Conservation (phyloP, 352 stramenopile species). For the Saprolegnia diclina region DNA sequence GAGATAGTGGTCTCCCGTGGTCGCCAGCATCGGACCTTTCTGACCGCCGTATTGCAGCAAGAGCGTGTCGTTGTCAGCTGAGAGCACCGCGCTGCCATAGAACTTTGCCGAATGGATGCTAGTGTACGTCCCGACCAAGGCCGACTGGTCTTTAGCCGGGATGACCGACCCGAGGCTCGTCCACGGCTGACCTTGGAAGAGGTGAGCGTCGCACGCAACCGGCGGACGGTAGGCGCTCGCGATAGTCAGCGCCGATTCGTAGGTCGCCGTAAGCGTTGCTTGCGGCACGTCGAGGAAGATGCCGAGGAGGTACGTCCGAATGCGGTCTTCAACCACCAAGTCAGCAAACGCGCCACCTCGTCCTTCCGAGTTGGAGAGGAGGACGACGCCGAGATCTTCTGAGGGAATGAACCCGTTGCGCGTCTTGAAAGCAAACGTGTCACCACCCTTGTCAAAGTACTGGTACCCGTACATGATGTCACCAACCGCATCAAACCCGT, state of each 20-base stretch:
- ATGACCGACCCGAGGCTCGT: slow-evolving; percentile 32
- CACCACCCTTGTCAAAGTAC: slow-evolving; percentile 63
- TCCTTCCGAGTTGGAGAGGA: slow-evolving; percentile 46
- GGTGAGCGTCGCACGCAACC: slow-evolving; percentile 38
- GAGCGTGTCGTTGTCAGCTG: background rate
- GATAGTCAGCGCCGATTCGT: slow-evolving; percentile 31
- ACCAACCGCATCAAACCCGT: slow-evolving; percentile 56
- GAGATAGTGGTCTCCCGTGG: too few relatives aligned
- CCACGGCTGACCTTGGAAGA: slow-evolving; percentile 36
- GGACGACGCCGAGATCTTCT: slow-evolving; percentile 47
- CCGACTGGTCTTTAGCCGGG: slow-evolving; percentile 28
- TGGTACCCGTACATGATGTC: slow-evolving; percentile 49
- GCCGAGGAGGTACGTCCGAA: slow-evolving; percentile 58
- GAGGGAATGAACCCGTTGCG: slow-evolving; percentile 46
- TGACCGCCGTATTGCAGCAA: slow-evolving; percentile 1
- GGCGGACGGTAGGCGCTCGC: slow-evolving; percentile 36
- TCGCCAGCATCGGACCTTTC: background rate
- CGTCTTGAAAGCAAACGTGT: slow-evolving; percentile 46
- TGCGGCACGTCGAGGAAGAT: slow-evolving; percentile 62
- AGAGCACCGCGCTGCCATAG: slow-evolving; percentile 36
- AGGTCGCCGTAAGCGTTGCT: slow-evolving; percentile 46
- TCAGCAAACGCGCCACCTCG: background rate
- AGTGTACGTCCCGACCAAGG: slow-evolving; percentile 42
- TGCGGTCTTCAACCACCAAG: slow-evolving; percentile 50
- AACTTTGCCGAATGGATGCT: slow-evolving; percentile 36